Conservation (phyloP, 2,329 filamentous ascomycete genomes). For the Fusarium redolens region DNA sequence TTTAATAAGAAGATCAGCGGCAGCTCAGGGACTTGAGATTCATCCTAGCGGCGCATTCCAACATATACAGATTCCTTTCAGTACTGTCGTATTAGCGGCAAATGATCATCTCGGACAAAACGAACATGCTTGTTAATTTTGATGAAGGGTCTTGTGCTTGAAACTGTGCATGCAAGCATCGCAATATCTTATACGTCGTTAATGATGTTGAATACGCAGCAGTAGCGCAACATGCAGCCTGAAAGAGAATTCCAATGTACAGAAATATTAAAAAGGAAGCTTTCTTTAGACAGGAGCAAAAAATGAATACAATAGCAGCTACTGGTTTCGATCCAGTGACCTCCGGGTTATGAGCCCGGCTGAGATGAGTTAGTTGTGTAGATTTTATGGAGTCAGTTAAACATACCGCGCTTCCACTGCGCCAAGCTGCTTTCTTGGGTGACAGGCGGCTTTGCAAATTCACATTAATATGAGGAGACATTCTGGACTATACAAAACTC, state of each 20-base stretch:
- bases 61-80: neutral
- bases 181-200: too few relatives aligned
- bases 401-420: slow-evolving; percentile 32
- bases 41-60: neutral
- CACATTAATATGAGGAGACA: neutral
- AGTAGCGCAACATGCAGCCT: neutral
- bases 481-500: neutral
- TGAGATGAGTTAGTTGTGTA: neutral
- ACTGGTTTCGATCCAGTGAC: slow-evolving; percentile 27
- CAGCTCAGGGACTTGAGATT: neutral
- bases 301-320: slow-evolving; percentile 5
- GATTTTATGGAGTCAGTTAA: neutral
- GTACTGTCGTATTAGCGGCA: neutral
- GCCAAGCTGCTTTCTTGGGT: slow-evolving; percentile 27
- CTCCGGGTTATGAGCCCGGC: slow-evolving; percentile 38
- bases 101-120: neutral
- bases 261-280: neutral
- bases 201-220: neutral
- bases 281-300: neutral
- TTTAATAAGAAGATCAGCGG: neutral
- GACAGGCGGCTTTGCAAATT: neutral
- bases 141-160: neutral
- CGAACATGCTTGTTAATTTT: neutral
- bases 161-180: neutral
- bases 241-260: neutral